Evolutionary conservation across 129 eudicot genomes (phyloP), one percentile per base, ranked within the genome.

Genomic region (Lactuca saligna): DNA sequence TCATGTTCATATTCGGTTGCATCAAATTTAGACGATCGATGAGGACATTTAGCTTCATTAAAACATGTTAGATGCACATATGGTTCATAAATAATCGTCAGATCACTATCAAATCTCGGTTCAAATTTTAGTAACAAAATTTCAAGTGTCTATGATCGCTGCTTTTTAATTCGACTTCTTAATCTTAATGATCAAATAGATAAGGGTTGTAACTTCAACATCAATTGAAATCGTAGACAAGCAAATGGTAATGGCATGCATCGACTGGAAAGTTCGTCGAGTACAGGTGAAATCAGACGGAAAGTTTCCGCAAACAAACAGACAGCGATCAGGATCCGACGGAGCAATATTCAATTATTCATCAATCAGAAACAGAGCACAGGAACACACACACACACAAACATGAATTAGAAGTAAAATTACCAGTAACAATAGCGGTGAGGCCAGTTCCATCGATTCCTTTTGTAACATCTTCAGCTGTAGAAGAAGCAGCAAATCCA

Each of bases 361-460:
- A 35, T 35, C 38, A 35, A 35, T 35, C 38, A 4, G 38, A 35
- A 35, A 35, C 38, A 35, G 38, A 35, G 38, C 38, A 35, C 38
- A 35, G 5, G 6, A 4, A 35, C 38, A 35, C 38, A 8, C 3
- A 12, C 48, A 42, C 8, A 42, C 8, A 8, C 14, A 54, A n/a
- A 65, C 33, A 6, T 42, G 49, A 42, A 42, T 46, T 3, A 2
- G 12, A 46, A 46, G 51, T 46, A 46, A 46, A 4, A 46, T 46
- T 46, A 88, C 96, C 96, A 66, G 96, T 89, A 69, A 89, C 80
- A 54, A 86, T 61, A 29, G 96, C 96, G 44, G 96, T 86, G 63
- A 78, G 82, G 82, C 79, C 82, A 66, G 56, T 50, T 32, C 74
- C 79, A 50, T 78, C 78, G 54, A 78, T 53, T 48, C 82, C 82